Conservation (phyloP, 2,329 filamentous ascomycete genomes). For the Neonectria coccinea region DNA sequence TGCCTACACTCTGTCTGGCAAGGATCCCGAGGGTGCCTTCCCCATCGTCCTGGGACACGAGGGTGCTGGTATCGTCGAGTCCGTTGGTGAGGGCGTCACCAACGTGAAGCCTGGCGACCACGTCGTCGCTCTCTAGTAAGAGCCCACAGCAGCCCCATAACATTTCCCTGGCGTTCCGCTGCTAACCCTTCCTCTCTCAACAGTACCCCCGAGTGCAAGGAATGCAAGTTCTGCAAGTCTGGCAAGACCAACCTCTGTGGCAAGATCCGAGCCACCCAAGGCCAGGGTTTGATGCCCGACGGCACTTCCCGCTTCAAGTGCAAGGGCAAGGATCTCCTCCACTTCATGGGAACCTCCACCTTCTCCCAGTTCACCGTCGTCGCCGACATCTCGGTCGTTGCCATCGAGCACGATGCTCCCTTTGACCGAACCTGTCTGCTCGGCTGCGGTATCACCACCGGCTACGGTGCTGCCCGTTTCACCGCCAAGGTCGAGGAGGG, state of each 20-base stretch:
- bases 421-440: constrained; percentile 97
- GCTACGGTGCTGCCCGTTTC: constrained; percentile 94
- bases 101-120: constrained; percentile 94
- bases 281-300: constrained; percentile 96
- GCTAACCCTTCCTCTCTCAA: constrained; percentile 25
- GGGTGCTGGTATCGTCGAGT: constrained; percentile 92
- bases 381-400: constrained; percentile 97
- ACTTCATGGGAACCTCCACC: constrained; percentile 99
- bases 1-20: constrained; percentile 94
- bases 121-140: constrained; percentile 88
- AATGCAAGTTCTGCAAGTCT: constrained; percentile 99
- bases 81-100: constrained; percentile 93
- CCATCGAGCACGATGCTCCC: constrained; percentile 88
- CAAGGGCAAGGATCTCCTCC: constrained; percentile 93
- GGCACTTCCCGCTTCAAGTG: constrained; percentile 94
- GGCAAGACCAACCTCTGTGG: constrained; percentile 99
- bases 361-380: constrained; percentile 99
- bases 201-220: constrained; percentile 94
- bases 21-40: constrained; percentile 96
- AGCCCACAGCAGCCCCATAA: constrained; percentile 28
- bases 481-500: constrained; percentile 93
- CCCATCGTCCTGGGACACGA: constrained; percentile 91
- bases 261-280: constrained; percentile 98
- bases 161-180: background rate
- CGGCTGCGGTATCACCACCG: constrained; percentile 98